These are phyloP conservation scores for Narthecium ossifragum DNA, from an alignment of 106 monocot genomes.

Conservation along the genomic window DNA sequence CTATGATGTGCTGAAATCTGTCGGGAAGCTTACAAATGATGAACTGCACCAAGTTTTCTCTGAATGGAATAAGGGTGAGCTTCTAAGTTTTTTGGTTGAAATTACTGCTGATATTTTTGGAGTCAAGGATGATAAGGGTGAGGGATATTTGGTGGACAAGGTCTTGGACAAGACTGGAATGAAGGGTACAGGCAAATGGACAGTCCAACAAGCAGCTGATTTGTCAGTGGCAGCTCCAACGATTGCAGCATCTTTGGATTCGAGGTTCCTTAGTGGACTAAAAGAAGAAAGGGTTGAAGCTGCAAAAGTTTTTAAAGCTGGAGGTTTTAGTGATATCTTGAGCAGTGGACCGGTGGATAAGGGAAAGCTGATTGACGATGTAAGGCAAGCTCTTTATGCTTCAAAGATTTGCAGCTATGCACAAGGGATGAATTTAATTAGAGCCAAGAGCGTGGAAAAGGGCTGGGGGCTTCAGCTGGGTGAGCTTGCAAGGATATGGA, in stretches of 20 bases:
- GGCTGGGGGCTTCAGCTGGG: constrained; percentile 46
- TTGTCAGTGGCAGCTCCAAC: constrained; percentile 46
- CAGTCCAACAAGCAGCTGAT: constrained; percentile 53
- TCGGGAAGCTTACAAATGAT: constrained; percentile 40
- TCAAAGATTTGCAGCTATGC: constrained; percentile 56
- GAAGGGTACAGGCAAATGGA: constrained; percentile 61
- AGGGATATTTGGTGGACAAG: constrained; percentile 41
- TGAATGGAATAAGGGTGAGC: constrained; percentile 54
- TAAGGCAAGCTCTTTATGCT: constrained; percentile 49
- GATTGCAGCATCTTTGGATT: constrained; percentile 46
- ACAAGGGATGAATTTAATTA: constrained; percentile 51
- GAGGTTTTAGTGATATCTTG: constrained; percentile 32
- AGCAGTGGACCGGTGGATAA: constrained; percentile 26
- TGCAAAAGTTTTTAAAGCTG: constrained; percentile 37
- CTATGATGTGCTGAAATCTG: constrained; percentile 49
- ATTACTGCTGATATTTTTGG: constrained; percentile 50
- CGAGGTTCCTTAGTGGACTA: constrained; percentile 46
- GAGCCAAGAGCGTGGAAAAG: constrained; percentile 44
- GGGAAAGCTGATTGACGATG: constrained; percentile 33
- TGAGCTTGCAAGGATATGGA: constrained; percentile 55
- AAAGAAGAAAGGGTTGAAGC: constrained; percentile 51
- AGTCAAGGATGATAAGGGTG: constrained; percentile 42
- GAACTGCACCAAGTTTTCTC: constrained; percentile 38
- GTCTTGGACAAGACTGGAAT: constrained; percentile 54
- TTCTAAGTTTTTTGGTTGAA: constrained; percentile 48